Evolutionary conservation across 495 filamentous ascomycete species (phyloP).

Genomic region (Aspergillus campestris): DNA sequence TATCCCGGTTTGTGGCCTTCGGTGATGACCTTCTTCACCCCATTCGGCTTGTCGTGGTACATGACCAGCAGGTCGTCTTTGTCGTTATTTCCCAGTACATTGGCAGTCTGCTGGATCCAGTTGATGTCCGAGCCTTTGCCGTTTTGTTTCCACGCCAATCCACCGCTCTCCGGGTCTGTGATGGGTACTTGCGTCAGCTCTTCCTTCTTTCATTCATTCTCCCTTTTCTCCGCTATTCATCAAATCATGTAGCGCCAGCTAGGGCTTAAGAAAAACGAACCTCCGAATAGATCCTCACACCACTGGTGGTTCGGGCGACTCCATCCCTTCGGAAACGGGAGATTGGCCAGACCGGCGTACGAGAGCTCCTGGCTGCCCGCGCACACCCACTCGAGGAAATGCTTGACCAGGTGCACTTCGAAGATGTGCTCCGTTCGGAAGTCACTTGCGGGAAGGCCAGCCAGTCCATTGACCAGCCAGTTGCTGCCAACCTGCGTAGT

Average conservation of each 20-base stretch:
- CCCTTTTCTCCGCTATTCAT: too few relatives aligned
- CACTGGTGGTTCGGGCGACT: slow-evolving; percentile 2
- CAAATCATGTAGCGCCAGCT: too few relatives aligned
- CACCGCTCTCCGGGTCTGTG: too few relatives aligned
- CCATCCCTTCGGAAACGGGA: slow-evolving; percentile 1
- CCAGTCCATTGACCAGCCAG: background rate
- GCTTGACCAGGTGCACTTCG: background rate
- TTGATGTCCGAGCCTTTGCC: slow-evolving; percentile 4
- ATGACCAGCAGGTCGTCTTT: slow-evolving; percentile 1
- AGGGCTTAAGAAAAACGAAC: background rate
- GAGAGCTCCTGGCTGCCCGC: background rate
- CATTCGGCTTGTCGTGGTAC: slow-evolving; percentile 7
- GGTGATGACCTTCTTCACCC: slow-evolving; percentile 5
- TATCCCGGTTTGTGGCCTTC: slow-evolving; percentile 1
- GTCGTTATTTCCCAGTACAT: slow-evolving; percentile 1
- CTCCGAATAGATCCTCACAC: slow-evolving; percentile 5
- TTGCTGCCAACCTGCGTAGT: background rate
- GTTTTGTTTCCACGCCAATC: too few relatives aligned
- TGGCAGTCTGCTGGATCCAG: slow-evolving; percentile 7
- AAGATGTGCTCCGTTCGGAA: slow-evolving; percentile 4
- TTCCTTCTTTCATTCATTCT: too few relatives aligned
- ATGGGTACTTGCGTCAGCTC: too few relatives aligned
- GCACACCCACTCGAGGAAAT: slow-evolving; percentile 4
- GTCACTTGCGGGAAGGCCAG: background rate
- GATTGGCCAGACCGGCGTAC: background rate